Evolutionary conservation across 257 asterid genomes (phyloP), one percentile per base, ranked within the genome.

Genomic region (Gentiana macrophylla): DNA sequence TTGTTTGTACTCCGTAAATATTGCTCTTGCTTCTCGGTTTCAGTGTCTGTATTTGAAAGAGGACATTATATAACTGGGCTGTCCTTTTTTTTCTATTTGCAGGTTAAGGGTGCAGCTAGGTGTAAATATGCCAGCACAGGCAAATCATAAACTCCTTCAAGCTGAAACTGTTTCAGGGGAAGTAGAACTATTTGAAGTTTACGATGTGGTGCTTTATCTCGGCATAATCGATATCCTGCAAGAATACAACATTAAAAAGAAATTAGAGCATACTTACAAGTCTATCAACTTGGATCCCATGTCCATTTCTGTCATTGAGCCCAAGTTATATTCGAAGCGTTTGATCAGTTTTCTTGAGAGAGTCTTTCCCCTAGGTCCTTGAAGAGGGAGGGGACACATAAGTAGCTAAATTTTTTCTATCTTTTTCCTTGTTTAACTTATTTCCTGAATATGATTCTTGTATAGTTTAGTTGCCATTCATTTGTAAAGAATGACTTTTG

Each of bases 81-180:
- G 24, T 50, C 37, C 47, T 24, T 24, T 24, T 10, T 10, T 11
- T 32, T 38, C 33, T 47, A 10, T 50, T 60, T 69, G 77, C 74
- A 91, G 98, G 86, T 78, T 91, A 63, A 78, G 96, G 71, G 96
- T 91, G 63, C 98, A 91, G 63, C 59, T 91, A 54, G 98, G 98
- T 12, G 98, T 91, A 37, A 81, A 87, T 84, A 91, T 91, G 98
- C 96, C 98, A 4, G 96, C 98, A 49, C 93, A 84, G 78, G 98
- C 93, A 61, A 79, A 77, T 66, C 83, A 66, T 69, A 91, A 76
- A 62, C 74, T 91, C 24, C 52, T 53, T 69, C 84, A 75, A 71
- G 81, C 76, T 4, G 83, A 80, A 50, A 64, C 70, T 0, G 81
- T 65, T 69, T 68, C 90, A 5, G 73, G 74, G 4, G 90, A 83